A percentile compares a stretch with the other conserved stretches of the same genome.
phyloP scores from a whole-genome alignment of 495 filamentous ascomycete species.

The Lasiosphaeria ovina region DNA sequence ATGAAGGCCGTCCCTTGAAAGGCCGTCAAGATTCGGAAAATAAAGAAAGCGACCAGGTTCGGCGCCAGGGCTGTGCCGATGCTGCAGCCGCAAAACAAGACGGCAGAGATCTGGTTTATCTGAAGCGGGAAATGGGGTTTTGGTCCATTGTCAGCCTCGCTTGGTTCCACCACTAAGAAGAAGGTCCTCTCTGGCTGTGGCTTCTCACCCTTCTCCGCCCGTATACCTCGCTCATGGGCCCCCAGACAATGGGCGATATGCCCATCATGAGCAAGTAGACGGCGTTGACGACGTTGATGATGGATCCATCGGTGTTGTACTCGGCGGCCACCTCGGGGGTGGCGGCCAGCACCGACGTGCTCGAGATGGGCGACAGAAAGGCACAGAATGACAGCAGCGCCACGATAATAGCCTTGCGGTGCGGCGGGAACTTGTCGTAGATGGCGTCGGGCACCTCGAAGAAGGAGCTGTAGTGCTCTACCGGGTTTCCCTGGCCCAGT shows the following conservation, averaged over 20 bases:
- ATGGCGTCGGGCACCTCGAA: constrained; percentile 45
- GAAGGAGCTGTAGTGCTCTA: constrained; percentile 41
- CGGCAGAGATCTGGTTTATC: constrained; percentile 53
- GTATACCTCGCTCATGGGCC: constrained; percentile 66
- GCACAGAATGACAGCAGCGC: constrained; percentile 63
- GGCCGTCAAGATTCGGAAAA: constrained; percentile 67
- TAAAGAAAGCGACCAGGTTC: constrained; percentile 63
- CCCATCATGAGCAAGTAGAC: constrained; percentile 71
- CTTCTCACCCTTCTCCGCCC: constrained; percentile 54
- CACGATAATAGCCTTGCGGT: constrained; percentile 60
- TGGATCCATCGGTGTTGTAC: constrained; percentile 59
- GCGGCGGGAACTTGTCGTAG: constrained; percentile 53
- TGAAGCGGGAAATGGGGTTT: neutral
- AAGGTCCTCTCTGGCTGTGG: constrained; percentile 18
- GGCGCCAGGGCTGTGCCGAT: constrained; percentile 66
- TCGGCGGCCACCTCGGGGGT: constrained; percentile 64
- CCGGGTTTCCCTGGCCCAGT: constrained; percentile 32
- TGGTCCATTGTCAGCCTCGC: neutral
- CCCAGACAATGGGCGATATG: constrained; percentile 63
- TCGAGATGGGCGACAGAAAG: constrained; percentile 67
- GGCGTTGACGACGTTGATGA: constrained; percentile 69
- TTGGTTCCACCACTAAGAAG: neutral
- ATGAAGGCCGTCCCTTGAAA: constrained; percentile 72
- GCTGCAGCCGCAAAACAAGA: constrained; percentile 61
- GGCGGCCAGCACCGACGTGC: constrained; percentile 67